Evolutionary conservation across 1,139 yeast species (phyloP).

Genomic region (Suhomyces terraborum): DNA sequence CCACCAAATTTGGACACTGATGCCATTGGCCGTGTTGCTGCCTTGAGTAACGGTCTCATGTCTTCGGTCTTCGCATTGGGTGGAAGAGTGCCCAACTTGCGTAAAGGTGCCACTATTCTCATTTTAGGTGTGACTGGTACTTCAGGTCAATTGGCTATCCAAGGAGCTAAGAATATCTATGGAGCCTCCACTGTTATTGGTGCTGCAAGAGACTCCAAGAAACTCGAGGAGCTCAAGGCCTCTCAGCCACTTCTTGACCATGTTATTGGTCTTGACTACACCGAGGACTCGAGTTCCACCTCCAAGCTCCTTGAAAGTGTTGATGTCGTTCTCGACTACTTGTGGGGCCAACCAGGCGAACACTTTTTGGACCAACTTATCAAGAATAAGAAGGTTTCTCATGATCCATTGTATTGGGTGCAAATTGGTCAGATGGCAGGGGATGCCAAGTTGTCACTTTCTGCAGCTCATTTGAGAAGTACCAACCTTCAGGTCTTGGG

Average conservation of each 20-base stretch:
- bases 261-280: conserved; percentile 11
- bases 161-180: conserved; percentile 17
- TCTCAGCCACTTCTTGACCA: conserved; percentile 16
- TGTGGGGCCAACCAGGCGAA: conserved; percentile 18
- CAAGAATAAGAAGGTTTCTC: conserved; percentile 8
- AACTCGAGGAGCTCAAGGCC: conserved; percentile 13
- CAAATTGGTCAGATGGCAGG: conserved; percentile 26
- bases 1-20: conserved; percentile 11
- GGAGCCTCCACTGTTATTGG: conserved; percentile 22
- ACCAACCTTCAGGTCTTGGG: conserved; percentile 24
- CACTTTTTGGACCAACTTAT: conserved; percentile 8
- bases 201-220: conserved; percentile 13
- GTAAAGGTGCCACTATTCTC: conserved; percentile 16
- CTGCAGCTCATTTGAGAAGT: conserved; percentile 20
- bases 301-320: conserved; percentile 11
- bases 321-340: conserved; percentile 19
- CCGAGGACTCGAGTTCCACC: conserved; percentile 6
- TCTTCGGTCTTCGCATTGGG: conserved; percentile 16
- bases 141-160: conserved; percentile 23
- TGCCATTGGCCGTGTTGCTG: conserved; percentile 18
- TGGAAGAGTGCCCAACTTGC: conserved; percentile 14
- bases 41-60: conserved; percentile 18
- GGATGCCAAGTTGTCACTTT: conserved; percentile 2
- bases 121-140: conserved; percentile 24
- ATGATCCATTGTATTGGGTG: conserved; percentile 21